A percentile compares a stretch with the other conserved stretches of the same genome.
Evolutionary conservation across 176 grass and related monocot species (phyloP).

Genomic region (Triticum turgidum): DNA sequence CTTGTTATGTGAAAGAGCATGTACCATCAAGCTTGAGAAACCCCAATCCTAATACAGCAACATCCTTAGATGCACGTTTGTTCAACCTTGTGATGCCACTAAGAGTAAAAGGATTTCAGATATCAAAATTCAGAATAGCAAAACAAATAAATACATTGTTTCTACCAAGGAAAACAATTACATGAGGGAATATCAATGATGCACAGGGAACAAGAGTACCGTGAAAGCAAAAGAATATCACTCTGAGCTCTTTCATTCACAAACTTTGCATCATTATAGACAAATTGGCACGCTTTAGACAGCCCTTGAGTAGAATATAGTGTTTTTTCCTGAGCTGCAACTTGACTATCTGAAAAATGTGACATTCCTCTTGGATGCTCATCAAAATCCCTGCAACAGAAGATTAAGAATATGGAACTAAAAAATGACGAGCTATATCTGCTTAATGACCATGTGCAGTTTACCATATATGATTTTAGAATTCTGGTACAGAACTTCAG

Average conservation of each 20-base stretch:
- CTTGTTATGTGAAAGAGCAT: slow-evolving; percentile 5
- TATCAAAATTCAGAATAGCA: slow-evolving; percentile 17
- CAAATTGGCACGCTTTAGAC: slow-evolving; percentile 81
- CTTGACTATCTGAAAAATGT: slow-evolving; percentile 44
- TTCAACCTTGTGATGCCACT: slow-evolving; percentile 95
- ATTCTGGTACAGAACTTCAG: background rate
- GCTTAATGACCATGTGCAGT: background rate
- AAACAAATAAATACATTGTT: background rate
- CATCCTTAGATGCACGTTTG: slow-evolving; percentile 85
- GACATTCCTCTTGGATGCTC: slow-evolving; percentile 33
- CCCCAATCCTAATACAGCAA: slow-evolving; percentile 74
- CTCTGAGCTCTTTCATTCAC: slow-evolving; percentile 94
- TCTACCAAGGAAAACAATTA: background rate
- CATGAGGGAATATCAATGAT: background rate
- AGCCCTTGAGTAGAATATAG: slow-evolving; percentile 54
- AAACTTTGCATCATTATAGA: slow-evolving; percentile 97
- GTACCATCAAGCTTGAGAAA: slow-evolving; percentile 97
- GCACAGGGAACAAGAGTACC: slow-evolving; percentile 40
- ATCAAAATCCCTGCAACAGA: slow-evolving; percentile 33
- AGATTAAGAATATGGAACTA: background rate
- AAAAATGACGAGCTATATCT: background rate
- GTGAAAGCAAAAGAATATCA: slow-evolving; percentile 90
- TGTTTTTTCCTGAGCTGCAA: slow-evolving; percentile 32
- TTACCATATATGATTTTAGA: background rate
- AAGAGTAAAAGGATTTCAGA: slow-evolving; percentile 19